Evolutionary conservation across 331 rosid species (phyloP).

Genomic region (Quercus lobata): DNA sequence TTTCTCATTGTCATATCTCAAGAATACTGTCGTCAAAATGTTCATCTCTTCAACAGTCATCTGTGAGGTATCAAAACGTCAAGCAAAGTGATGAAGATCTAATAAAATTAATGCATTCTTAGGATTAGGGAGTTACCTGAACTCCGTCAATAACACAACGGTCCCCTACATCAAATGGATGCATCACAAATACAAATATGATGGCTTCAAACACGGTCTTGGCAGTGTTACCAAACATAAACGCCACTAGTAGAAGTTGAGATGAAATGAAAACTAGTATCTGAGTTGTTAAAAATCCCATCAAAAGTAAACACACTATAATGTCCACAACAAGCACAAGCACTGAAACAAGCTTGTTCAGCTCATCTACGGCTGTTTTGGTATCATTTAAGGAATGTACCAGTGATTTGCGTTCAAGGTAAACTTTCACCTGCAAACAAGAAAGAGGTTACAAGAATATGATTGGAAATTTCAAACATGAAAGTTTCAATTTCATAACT

Average conservation of each 20-base stretch:
- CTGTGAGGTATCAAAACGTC: constrained; percentile 34
- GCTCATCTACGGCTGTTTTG: constrained; percentile 79
- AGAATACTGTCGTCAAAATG: constrained; percentile 70
- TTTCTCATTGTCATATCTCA: constrained; percentile 81
- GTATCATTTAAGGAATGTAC: constrained; percentile 75
- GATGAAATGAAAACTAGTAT: constrained; percentile 69
- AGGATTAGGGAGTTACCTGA: constrained; percentile 51
- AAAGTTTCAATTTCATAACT: neutral
- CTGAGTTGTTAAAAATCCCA: constrained; percentile 72
- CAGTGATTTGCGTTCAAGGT: constrained; percentile 65
- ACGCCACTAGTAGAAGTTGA: constrained; percentile 71
- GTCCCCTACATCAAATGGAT: constrained; percentile 87
- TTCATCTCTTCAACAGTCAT: constrained; percentile 94
- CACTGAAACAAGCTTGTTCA: constrained; percentile 62
- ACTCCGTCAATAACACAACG: constrained; percentile 85
- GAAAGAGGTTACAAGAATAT: constrained; percentile 5
- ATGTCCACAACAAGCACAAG: constrained; percentile 33
- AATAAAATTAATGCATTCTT: neutral
- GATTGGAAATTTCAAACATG: neutral
- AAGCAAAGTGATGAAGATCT: constrained; percentile 2
- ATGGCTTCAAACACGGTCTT: constrained; percentile 85
- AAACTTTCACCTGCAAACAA: constrained; percentile 68
- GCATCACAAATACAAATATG: constrained; percentile 87
- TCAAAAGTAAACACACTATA: constrained; percentile 57
- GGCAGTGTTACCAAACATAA: constrained; percentile 71